A percentile compares a stretch with the other conserved stretches of the same genome.
Evolutionary conservation across 2,329 filamentous ascomycete genomes (phyloP).

Genomic region (Sodiomyces alkalinus): DNA sequence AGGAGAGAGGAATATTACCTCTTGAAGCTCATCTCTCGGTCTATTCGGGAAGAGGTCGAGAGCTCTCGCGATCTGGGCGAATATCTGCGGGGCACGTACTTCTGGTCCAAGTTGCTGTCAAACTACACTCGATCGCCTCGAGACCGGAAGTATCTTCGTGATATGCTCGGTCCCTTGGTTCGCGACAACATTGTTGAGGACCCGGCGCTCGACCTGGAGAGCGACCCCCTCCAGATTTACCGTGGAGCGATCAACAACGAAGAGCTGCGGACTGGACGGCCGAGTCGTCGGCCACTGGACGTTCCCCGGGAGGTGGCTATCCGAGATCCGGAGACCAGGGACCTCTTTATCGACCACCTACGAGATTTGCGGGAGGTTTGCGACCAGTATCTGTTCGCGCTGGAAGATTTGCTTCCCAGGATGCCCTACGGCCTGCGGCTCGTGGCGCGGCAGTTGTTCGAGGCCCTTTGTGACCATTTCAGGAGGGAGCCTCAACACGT

Average conservation of each 20-base stretch:
- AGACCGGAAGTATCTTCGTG: conserved; percentile 82
- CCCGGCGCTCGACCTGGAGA: conserved; percentile 79
- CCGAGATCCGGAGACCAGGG: conserved; percentile 80
- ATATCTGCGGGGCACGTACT: conserved; percentile 77
- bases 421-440: conserved; percentile 92
- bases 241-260: conserved; percentile 92
- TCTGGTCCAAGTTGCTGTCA: conserved; percentile 75
- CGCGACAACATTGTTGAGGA: conserved; percentile 90
- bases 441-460: conserved; percentile 72
- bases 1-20: conserved; percentile 93
- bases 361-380: conserved; percentile 89
- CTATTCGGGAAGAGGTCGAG: conserved; percentile 76
- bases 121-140: conserved; percentile 85
- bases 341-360: conserved; percentile 85
- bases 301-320: conserved; percentile 90
- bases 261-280: conserved; percentile 77
- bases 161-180: conserved; percentile 71
- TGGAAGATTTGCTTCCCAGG: conserved; percentile 71
- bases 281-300: conserved; percentile 67
- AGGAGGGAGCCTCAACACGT: conserved; percentile 62
- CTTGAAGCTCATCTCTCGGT: conserved; percentile 70
- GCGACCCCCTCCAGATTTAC: conserved; percentile 95
- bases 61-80: conserved; percentile 60
- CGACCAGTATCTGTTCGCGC: conserved; percentile 68
- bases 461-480: conserved; percentile 63